A percentile compares a stretch with the other conserved stretches of the same genome.
phyloP scores from a whole-genome alignment of 75 land plant genomes.

The Pinus taeda region DNA sequence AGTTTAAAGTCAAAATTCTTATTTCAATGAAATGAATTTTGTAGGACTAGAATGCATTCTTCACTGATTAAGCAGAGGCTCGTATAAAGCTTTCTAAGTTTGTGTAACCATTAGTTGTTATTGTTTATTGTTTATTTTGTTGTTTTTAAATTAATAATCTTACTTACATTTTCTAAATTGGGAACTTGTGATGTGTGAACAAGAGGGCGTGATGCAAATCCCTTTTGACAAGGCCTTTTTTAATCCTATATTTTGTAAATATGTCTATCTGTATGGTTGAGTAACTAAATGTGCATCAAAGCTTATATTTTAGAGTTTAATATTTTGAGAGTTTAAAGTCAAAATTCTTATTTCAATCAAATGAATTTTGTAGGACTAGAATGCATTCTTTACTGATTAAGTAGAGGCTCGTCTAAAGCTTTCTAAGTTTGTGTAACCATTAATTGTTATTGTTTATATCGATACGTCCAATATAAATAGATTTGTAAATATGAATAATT shows the following conservation, averaged over 20 bases:
- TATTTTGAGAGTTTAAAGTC: too few species aligned
- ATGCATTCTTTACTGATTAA: conserved; percentile 48
- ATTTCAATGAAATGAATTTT: neutral
- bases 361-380: conserved; percentile 31
- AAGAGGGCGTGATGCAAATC: conserved; percentile 41
- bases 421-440: conserved; percentile 42
- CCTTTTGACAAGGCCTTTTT: conserved; percentile 49
- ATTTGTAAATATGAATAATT: too few species aligned
- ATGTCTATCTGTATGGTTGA: conserved; percentile 42
- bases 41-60: conserved; percentile 54
- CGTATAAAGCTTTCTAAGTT: conserved; percentile 43
- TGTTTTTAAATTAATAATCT: too few species aligned
- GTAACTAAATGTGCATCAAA: neutral
- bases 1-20: too few species aligned
- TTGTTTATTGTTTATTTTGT: too few species aligned
- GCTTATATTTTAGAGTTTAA: too few species aligned
- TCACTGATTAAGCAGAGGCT: conserved; percentile 34
- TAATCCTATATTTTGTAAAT: conserved; percentile 25
- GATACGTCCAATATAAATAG: too few species aligned
- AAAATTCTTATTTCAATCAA: too few species aligned
- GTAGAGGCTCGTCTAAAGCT: conserved; percentile 32
- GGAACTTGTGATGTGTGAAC: conserved; percentile 26
- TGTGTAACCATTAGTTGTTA: conserved; percentile 18
- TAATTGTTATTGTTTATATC: too few species aligned
- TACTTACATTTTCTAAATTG: neutral